Evolutionary conservation across 345 rosid species (phyloP).

Genomic region (Brassica incana): DNA sequence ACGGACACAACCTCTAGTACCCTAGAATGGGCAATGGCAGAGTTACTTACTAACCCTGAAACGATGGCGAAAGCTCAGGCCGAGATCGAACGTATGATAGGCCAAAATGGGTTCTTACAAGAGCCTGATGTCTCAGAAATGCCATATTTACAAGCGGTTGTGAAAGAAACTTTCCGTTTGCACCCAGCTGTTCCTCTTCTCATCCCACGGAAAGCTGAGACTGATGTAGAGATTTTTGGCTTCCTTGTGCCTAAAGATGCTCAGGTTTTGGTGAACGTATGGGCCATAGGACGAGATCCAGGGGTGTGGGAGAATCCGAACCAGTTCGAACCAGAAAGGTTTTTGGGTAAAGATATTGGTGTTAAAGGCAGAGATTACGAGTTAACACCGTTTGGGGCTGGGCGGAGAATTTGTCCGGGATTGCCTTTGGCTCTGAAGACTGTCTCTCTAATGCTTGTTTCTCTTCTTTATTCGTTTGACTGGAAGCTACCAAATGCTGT

Average conservation of each 20-base stretch:
- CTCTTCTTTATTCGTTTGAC: slow-evolving; percentile 47
- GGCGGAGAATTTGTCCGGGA: slow-evolving; percentile 41
- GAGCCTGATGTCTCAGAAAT: slow-evolving; percentile 39
- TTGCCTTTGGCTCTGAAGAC: slow-evolving; percentile 43
- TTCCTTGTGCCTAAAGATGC: slow-evolving; percentile 35
- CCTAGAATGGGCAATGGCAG: slow-evolving; percentile 45
- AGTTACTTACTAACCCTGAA: slow-evolving; percentile 28
- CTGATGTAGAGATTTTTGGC: slow-evolving; percentile 34
- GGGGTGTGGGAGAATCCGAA: slow-evolving; percentile 35
- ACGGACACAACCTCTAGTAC: slow-evolving; percentile 43
- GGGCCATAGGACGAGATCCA: slow-evolving; percentile 47
- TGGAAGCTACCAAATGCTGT: slow-evolving; percentile 45
- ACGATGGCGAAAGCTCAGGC: slow-evolving; percentile 21
- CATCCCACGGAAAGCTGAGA: slow-evolving; percentile 34
- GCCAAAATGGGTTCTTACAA: slow-evolving; percentile 24
- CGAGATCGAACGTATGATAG: slow-evolving; percentile 36
- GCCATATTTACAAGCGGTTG: slow-evolving; percentile 43
- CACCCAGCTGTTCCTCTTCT: slow-evolving; percentile 47
- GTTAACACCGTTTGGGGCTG: slow-evolving; percentile 33
- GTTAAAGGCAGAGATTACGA: slow-evolving; percentile 37
- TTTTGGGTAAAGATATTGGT: slow-evolving; percentile 22
- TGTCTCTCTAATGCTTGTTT: slow-evolving; percentile 47
- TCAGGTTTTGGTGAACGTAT: slow-evolving; percentile 42
- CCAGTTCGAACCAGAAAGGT: slow-evolving; percentile 39
- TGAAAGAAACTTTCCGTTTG: slow-evolving; percentile 46